phyloP scores from a whole-genome alignment of 495 filamentous ascomycete genomes.

The Penicillium canescens region DNA sequence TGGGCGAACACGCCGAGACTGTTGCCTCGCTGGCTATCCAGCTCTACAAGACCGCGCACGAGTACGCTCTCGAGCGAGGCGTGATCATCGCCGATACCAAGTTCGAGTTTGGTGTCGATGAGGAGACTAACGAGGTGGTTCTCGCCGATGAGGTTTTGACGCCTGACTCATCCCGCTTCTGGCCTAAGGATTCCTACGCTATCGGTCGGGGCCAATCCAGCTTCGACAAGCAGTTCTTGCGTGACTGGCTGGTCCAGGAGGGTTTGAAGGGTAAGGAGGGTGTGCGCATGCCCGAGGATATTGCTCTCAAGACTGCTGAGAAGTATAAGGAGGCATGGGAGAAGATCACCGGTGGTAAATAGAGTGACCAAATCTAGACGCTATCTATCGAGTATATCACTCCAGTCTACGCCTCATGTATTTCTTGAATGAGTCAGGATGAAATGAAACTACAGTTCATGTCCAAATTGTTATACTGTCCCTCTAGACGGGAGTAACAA shows the following conservation, averaged over 20 bases:
- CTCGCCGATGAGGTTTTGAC: slow-evolving; percentile 93
- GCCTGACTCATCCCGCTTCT: slow-evolving; percentile 85
- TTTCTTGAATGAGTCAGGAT: background rate
- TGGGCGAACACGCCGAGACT: slow-evolving; percentile 72
- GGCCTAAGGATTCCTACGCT: slow-evolving; percentile 73
- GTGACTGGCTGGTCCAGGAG: slow-evolving; percentile 77
- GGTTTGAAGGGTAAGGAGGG: slow-evolving; percentile 71
- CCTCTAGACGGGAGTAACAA: no score
- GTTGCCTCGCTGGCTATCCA: slow-evolving; percentile 72
- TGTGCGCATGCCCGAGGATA: slow-evolving; percentile 65
- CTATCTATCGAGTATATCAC: background rate
- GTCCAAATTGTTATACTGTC: background rate
- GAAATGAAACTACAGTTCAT: slow-evolving; percentile 4
- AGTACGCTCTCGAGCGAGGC: slow-evolving; percentile 73
- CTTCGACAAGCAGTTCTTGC: slow-evolving; percentile 89
- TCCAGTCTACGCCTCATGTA: background rate
- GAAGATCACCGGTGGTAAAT: slow-evolving; percentile 60
- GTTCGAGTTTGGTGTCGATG: slow-evolving; percentile 80
- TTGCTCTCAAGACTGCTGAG: slow-evolving; percentile 60
- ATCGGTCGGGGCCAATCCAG: slow-evolving; percentile 74
- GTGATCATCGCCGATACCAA: slow-evolving; percentile 93
- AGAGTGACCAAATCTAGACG: background rate
- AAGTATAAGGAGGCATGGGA: slow-evolving; percentile 73
- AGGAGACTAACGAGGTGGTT: slow-evolving; percentile 72
- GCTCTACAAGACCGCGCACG: slow-evolving; percentile 72